Evolutionary conservation across 2,329 filamentous ascomycete genomes (phyloP), one percentile per base, ranked within the genome.

Genomic region (Verruconis gallopava): DNA sequence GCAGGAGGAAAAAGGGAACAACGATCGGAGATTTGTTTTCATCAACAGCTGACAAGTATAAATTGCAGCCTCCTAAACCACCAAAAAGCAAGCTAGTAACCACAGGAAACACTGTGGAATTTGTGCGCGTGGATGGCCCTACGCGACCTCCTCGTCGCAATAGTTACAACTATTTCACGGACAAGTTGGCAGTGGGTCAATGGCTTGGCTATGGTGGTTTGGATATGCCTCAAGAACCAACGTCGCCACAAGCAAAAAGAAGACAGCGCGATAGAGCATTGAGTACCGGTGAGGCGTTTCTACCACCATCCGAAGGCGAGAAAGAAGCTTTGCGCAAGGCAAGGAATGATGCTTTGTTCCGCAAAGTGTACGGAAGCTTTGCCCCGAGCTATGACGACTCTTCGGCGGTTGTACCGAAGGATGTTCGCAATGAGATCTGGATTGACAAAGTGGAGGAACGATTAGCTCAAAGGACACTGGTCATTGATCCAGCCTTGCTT

Each of bases 301-400:
- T 71, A 69, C 55, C 50, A 37, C 54, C 57, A 1, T 61, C 62
- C 12, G 62, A 65, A 37, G 55, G 57, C 0, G 55, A 59, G 9
- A 49, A 59, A 6, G 53, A 53, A n/a, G 60, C 60, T 12, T 50
- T 58, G 3, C 54, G 81, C 53, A 66, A 74, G 50, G 72, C 74
- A 3, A 80, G 81, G 55, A 75, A 85, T 60, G 82, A 88, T 50
- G 71, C 78, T 0, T 63, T 88, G 6, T 89, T 88, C 54, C 72
- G 81, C 21, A 76, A 79, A 42, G 82, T 79, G 1, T 89, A 86
- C 57, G 85, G 81, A 1, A 82, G 79, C 53, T 89, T 88, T 56
- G 83, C 83, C 4, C 83, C 83, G 0, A 77, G 73, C 40, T 79
- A 75, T 50, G 83, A 89, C 56, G 78, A 88, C 53, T 72, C 80